Evolutionary conservation across 2,329 filamentous ascomycete species (phyloP), one percentile per base, ranked within the genome.

Genomic region (Calcarisporium arbuscula): DNA sequence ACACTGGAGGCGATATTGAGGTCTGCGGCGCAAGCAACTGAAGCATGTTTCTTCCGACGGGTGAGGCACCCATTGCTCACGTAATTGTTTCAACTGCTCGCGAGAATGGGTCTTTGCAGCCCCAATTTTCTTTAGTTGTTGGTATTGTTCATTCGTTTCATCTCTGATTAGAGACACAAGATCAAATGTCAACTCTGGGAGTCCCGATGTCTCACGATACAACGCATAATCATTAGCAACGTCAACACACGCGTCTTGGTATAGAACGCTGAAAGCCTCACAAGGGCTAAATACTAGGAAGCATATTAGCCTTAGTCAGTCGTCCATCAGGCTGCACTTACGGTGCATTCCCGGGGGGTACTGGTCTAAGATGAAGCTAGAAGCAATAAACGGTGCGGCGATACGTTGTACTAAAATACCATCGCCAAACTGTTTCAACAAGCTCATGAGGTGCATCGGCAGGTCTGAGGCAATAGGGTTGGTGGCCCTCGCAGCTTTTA

Each of bases 291-390:
- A 35, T 15, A 19, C 33, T 35, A 12, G 29, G 20, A n/a, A n/a
- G n/a, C n/a, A n/a, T n/a, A n/a, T n/a, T n/a, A n/a, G n/a, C n/a
- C n/a, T 19, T 9, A 26, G 33, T 22, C 23, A 22, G 16, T 12
- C n/a, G 22, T 27, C 14, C 10, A 18, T 27, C 22, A 18, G 28
- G 12, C 6, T 32, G 17, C 16, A 22, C 23, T 16, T 35, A 41
- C 38, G 12, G 28, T 38, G 35, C 20, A 34, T 34, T 20, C 27
- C 38, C 6, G 35, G 38, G 8, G 29, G 27, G 28, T 41, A 41
- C 18, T 41, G 35, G 23, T 41, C 32, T 15, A 41, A 28, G n/a
- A 41, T 23, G 18, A 41, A 31, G 25, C 30, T 34, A 11, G 35
- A 41, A 11, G 38, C 29, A n/a, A 41, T 28, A 17, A 38, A 17